A percentile compares a stretch with the other conserved stretches of the same genome.
Evolutionary conservation across 345 rosid species (phyloP).

Genomic region (Melaleuca alternifolia): DNA sequence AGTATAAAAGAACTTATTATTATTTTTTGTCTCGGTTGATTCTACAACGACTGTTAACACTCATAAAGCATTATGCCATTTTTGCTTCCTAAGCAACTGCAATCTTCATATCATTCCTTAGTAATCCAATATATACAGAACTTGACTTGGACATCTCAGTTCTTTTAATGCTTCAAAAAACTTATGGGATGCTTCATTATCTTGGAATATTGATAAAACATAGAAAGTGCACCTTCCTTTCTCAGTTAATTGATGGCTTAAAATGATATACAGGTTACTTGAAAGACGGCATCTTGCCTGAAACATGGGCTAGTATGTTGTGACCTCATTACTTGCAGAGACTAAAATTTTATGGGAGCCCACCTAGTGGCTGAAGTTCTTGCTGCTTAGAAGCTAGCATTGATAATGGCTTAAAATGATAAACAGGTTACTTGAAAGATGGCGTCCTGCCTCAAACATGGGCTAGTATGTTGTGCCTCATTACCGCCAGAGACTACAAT

Average conservation of each 20-base stretch:
- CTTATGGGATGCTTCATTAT: background rate
- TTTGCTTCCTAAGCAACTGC: background rate
- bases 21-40: background rate
- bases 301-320: constrained; percentile 84
- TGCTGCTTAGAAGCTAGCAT: constrained; percentile 65
- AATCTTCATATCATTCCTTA: background rate
- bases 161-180: no score
- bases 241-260: background rate
- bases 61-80: background rate
- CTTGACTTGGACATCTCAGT: background rate
- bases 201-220: no score
- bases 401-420: constrained; percentile 3
- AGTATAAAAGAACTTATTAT: no score
- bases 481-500: constrained; percentile 68
- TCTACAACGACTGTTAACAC: no score
- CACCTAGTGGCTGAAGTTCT: constrained; percentile 78
- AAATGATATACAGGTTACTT: constrained; percentile 45
- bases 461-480: constrained; percentile 68
- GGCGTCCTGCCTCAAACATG: constrained; percentile 90
- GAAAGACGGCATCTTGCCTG: constrained; percentile 82
- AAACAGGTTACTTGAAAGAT: constrained; percentile 71
- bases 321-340: constrained; percentile 67
- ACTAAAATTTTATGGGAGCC: constrained; percentile 72
- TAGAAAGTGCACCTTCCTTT: background rate
- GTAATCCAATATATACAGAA: background rate